Conservation (phyloP, 2,329 filamentous ascomycete species). For the Cytospora piceae region DNA sequence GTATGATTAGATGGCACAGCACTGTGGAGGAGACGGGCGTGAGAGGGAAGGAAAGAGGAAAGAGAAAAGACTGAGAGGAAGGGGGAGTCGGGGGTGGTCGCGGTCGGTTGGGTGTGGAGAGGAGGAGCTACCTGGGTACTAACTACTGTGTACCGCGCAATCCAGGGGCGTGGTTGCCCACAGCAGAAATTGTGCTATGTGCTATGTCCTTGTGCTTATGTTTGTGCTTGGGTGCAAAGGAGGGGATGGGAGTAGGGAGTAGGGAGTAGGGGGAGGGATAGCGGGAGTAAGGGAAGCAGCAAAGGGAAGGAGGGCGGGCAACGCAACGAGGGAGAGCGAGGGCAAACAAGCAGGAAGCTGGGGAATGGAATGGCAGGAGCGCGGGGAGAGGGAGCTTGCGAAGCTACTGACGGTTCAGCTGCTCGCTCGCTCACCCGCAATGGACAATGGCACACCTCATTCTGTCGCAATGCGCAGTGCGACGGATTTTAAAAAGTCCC, state of each 20-base stretch:
- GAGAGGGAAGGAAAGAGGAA: conserved; percentile 29
- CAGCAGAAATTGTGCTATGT: not conserved
- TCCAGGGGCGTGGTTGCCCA: conserved; percentile 8
- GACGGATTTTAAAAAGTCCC: not conserved
- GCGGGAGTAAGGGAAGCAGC: conserved; percentile 4
- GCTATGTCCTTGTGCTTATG: not conserved
- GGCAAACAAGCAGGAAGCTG: conserved; percentile 1
- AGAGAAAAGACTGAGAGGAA: conserved; percentile 35
- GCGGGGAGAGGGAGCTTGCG: not conserved
- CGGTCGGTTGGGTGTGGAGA: conserved; percentile 28
- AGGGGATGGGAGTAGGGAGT: not conserved
- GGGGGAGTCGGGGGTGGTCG: conserved; percentile 32
- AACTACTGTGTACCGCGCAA: conserved; percentile 7
- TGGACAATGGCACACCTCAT: not conserved
- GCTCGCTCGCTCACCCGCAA: conserved; percentile 17
- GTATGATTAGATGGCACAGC: conserved; percentile 5
- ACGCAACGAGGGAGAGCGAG: conserved; percentile 14
- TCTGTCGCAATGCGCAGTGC: not conserved
- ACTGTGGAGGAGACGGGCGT: conserved; percentile 15
- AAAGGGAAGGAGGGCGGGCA: conserved; percentile 32
- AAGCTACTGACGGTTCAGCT: conserved; percentile 27
- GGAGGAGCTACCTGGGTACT: conserved; percentile 17
- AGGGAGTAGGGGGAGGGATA: not conserved
- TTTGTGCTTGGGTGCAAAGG: not conserved
- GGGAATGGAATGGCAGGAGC: not conserved